Evolutionary conservation across 1,139 yeast species (phyloP).

Genomic region (Candida gigantensis): DNA sequence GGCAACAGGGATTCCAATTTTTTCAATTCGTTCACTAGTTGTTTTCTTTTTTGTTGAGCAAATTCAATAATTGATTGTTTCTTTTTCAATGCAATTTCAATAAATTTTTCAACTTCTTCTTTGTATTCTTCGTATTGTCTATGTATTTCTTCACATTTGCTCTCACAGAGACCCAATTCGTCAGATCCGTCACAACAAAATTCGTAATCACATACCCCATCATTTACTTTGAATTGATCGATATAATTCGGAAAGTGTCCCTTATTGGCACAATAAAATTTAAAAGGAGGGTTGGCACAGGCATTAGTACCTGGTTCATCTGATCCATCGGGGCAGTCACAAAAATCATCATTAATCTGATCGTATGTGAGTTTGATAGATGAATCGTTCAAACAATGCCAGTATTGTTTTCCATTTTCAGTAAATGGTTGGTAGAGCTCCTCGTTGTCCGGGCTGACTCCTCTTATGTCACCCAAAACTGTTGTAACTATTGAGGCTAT

Average conservation of each 20-base stretch:
- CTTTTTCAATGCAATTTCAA: slow-evolving; percentile 24
- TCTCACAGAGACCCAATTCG: slow-evolving; percentile 61
- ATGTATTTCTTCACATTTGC: slow-evolving; percentile 55
- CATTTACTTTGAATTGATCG: slow-evolving; percentile 68
- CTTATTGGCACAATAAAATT: slow-evolving; percentile 74
- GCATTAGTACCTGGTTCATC: slow-evolving; percentile 98
- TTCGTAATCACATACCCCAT: slow-evolving; percentile 91
- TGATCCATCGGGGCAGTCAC: slow-evolving; percentile 98
- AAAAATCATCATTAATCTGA: slow-evolving; percentile 82
- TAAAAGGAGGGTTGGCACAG: slow-evolving; percentile 49
- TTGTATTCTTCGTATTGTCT: slow-evolving; percentile 29
- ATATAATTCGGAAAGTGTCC: slow-evolving; percentile 65
- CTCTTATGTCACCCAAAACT: slow-evolving; percentile 18
- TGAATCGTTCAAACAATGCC: slow-evolving; percentile 73
- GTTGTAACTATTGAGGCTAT: slow-evolving; percentile 2
- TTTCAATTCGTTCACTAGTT: slow-evolving; percentile 27
- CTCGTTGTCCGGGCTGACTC: slow-evolving; percentile 41
- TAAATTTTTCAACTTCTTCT: slow-evolving; percentile 16
- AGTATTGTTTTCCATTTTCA: slow-evolving; percentile 41
- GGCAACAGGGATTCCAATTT: slow-evolving; percentile 27
- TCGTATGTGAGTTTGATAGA: slow-evolving; percentile 56
- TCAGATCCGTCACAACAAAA: slow-evolving; percentile 95
- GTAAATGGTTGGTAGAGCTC: slow-evolving; percentile 54
- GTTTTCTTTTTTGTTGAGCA: slow-evolving; percentile 21
- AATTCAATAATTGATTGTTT: slow-evolving; percentile 28